Base-by-base conservation (phyloP, 1,284 basidiomycete genomes). In the Ganoderma lingzhi region DNA sequence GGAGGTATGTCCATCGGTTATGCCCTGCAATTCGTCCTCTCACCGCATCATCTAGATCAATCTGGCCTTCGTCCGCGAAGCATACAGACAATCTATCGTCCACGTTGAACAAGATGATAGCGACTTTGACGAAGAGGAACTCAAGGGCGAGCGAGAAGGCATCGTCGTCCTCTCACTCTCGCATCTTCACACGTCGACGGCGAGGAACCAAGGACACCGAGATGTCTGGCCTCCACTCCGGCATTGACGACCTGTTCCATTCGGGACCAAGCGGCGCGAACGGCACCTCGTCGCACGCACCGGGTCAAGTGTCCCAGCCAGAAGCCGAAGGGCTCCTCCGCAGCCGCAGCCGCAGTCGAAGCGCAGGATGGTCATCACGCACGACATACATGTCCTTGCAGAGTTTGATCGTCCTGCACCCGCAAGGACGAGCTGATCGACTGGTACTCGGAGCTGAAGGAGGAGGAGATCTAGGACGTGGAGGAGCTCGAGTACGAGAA, bases 81-180 rank as follows among this genome's bases (percentile, higher is more conserved):
- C 98, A 1, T 99, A 96, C 28, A 90, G 95, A 45, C 96, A 99
- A 81, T 99, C 97, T 3, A 99, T 99, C 82, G 99, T 99, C 77
- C 98, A 99, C 78, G 97, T 99, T 73, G 98, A 99, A 80, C 96
- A 99, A 82, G 98, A 99, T 78, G 97, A 99, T 76, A 93, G 99
- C 78, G 96, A 97, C 79, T 95, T 99, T 78, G 97, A 99, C 77
- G 96, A 98, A 72, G 96, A 98, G 78, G 96, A 96, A 65, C 85
- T 89, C 2, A 87, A 87, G 67, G 90, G 86, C 51, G 87, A 88
- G 70, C 85, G 84, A 8, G 83, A 78, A 41, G 80, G 80, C 35
- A 79, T 35, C 79, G 74, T 37, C 80, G 78, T 6, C 77, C 74
- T 35, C 74, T 77, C 6, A 74, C 76, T 6, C n/a, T n/a, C n/a